Evolutionary conservation across 208 protist species (phyloP), one percentile per base, ranked within the genome.

Genomic region (Trypanosoma avium): DNA sequence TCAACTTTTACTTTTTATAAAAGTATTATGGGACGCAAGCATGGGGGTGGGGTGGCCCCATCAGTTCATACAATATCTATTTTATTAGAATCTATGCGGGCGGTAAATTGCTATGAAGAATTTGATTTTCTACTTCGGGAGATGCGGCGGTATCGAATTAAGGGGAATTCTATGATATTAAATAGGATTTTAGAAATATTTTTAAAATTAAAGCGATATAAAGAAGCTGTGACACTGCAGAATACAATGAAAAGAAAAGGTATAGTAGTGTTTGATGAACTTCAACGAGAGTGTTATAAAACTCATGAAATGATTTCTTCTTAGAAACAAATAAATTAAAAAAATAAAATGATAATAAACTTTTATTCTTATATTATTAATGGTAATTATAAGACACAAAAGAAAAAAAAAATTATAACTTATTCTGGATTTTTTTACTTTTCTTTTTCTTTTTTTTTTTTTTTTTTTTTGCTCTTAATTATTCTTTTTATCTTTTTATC

Each of bases 1-100:
- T 73, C 80, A 38, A 83, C 71, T 33, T 94, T 94, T 59, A 68
- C 70, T 12, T 61, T 92, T 40, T 92, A 94, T 69, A 72, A 73
- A 27, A 64, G 79, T 52, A 55, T 84, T 26, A 63, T 84, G 36
- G 45, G 52, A 17, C 42, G 52, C n/a, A n/a, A n/a, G 62, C 49
- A 10, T 12, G 21, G 46, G 26, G 21, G 12, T 57, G 45, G 45
- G 27, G 58, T 89, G 24, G 57, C 12, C 19, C 82, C 77, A 6
- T 75, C 69, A 30, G 49, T 77, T 8, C 72, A 75, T 36, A 92
- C 86, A 24, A 77, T 92, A 32, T 88, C 86, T 36, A 89, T 89
- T 36, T 70, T 92, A 19, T 54, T 84, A 7, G 80, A 92, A 48
- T 73, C 77, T 3, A 78, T 87, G 61, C 29, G 56, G 47, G 32